Evolutionary conservation across 2,329 filamentous ascomycete genomes (phyloP), one percentile per base, ranked within the genome.

Genomic region (Hypoxylon sp.): DNA sequence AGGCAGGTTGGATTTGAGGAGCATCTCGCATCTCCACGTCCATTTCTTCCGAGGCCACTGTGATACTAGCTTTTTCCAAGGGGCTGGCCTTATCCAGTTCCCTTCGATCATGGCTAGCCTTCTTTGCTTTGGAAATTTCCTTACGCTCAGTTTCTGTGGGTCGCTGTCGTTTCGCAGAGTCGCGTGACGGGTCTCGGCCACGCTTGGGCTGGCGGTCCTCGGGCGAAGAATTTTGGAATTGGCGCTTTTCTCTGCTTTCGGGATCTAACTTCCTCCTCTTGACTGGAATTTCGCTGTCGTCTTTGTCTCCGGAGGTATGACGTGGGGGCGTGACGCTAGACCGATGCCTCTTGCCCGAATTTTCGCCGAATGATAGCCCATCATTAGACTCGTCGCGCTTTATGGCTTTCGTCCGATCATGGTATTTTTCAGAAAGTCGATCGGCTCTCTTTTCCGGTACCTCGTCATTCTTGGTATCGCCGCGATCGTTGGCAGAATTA

Each of bases 371-470:
- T 7, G 81, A 81, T 11, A 83, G 73, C 28, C 82, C 79, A 62
- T 89, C 87, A 54, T 82, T 82, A 3, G 86, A 87, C 65, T 87
- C 85, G 64, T 89, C 86, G 59, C 86, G 80, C 72, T 87, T 89
- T 11, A 89, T 74, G 17, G 85, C 84, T 70, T 88, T 87, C 20
- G 86, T 84, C 54, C 85, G 81, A 65, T 88, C 86, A 57, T 86
- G 84, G 57, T 86, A 84, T 61, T 84, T 87, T 64, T 88, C 85
- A 1, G 81, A 80, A 44, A 77, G 71, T 4, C 74, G 68, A 41
- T 81, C 79, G 11, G 76, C 65, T 58, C 81, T 81, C 71, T 84
- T 85, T 17, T 87, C 85, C 7, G 73, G 52, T 5, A 72, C 56
- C 6, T 87, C 85, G 5, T 88, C 85, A 28, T 77, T 76, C 54